Conservation (phyloP, 2,329 filamentous ascomycete species). For the Trematosphaeria pertusa region DNA sequence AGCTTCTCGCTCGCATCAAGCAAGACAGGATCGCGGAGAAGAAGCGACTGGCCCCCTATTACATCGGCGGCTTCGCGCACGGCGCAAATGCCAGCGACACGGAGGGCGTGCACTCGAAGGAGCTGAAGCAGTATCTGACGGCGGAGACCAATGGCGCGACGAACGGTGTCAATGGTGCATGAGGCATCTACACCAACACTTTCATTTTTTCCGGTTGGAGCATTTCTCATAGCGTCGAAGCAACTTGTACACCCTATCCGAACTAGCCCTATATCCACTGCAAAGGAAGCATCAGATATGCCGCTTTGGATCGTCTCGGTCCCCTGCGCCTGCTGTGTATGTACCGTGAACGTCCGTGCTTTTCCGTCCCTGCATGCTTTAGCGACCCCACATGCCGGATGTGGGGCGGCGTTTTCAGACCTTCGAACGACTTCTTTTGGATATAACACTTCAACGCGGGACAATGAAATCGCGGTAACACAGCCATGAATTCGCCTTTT, state of each 20-base stretch:
- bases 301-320: background rate
- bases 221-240: background rate
- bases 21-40: slow-evolving; percentile 41
- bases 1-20: slow-evolving; percentile 39
- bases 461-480: slow-evolving; percentile 9
- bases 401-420: slow-evolving; percentile 29
- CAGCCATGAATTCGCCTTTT: slow-evolving; percentile 24
- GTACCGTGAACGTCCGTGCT: slow-evolving; percentile 24
- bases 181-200: no score
- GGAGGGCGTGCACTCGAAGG: slow-evolving; percentile 38
- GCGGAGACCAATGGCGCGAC: slow-evolving; percentile 16
- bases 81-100: slow-evolving; percentile 38
- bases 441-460: slow-evolving; percentile 22
- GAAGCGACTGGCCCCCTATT: slow-evolving; percentile 43
- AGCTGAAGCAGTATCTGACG: slow-evolving; percentile 32
- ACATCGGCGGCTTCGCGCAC: slow-evolving; percentile 41
- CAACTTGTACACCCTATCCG: slow-evolving; percentile 10
- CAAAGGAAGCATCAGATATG: slow-evolving; percentile 4
- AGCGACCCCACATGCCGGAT: slow-evolving; percentile 37
- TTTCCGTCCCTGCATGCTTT: slow-evolving; percentile 6
- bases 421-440: slow-evolving; percentile 5
- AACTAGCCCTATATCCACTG: slow-evolving; percentile 21
- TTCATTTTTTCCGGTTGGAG: no score
- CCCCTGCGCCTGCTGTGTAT: background rate
- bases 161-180: slow-evolving; percentile 14